Base-by-base conservation (phyloP, 768 basidiomycete genomes). In the Naganishia antarctica region DNA sequence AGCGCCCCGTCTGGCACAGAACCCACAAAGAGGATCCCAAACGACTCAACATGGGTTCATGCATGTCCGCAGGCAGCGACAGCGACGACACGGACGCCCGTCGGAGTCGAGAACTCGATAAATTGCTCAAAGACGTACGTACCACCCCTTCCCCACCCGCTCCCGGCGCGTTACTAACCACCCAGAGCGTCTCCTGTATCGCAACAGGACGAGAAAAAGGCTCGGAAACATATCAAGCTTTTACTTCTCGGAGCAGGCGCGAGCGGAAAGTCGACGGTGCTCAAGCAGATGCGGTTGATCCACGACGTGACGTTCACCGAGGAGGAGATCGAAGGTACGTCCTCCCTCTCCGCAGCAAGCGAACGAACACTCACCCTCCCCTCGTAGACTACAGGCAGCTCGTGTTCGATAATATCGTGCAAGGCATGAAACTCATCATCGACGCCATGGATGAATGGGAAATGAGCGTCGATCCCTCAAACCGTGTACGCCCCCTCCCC, bases 201-300 rank as follows among this genome's bases (percentile, higher is more conserved):
- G 18, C 51, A 66, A 13, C 70, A 91, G 89, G 86, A 88, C 46
- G 90, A 86, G 79, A 83, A 82, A 37, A 86, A 83, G 78, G 66
- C 91, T 81, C 81, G 84, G 40, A 72, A 70, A 47, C 73, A 76
- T 46, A 71, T 78, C 62, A 79, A 92, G 87, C 86, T 96, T 16
- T 81, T 97, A 53, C 82, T 97, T 26, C 82, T 97, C 41, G 92
- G 92, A 45, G 92, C 92, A 45, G 92, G 92, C 29, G 92, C 94
- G 74, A 89, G 87, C 32, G 92, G 92, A 25, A 97, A 96, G 78
- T 90, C 88, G 6, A 96, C 92, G 9, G 83, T 96, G 72, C 82
- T 92, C 76, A 92, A 92, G 88, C 92, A 98, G 87, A 98, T 97
- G 93, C 86, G 92, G 41, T 81, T 96, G 41, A 96, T 99, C 53